A percentile compares a stretch with the other conserved stretches of the same genome.
phyloP scores from a whole-genome alignment of 2,329 filamentous ascomycete genomes.

The Cladophialophora chaetospira region DNA sequence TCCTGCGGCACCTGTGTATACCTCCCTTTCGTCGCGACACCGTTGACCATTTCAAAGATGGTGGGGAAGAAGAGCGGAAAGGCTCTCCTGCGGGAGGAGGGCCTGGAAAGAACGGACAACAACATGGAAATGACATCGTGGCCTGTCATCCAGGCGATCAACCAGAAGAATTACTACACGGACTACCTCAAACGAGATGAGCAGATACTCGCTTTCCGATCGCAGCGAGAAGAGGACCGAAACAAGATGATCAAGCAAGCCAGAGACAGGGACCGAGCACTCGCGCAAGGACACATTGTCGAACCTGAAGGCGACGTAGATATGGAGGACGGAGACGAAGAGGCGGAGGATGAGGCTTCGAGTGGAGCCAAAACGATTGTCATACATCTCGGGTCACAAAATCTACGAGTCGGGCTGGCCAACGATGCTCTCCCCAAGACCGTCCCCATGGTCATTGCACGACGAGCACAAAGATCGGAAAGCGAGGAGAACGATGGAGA shows the following conservation, averaged over 20 bases:
- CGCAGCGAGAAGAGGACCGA: conserved; percentile 83
- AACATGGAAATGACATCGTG: conserved; percentile 94
- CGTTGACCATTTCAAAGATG: conserved; percentile 44
- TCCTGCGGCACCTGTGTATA: not conserved
- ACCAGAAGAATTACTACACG: conserved; percentile 99
- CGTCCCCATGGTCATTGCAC: conserved; percentile 88
- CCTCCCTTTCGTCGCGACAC: not conserved
- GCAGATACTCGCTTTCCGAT: conserved; percentile 83
- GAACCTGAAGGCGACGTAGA: conserved; percentile 55
- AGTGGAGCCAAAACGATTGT: conserved; percentile 90
- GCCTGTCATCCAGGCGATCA: conserved; percentile 91
- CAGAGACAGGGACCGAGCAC: conserved; percentile 81
- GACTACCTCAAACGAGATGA: conserved; percentile 99
- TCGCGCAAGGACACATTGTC: conserved; percentile 67
- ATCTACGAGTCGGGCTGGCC: conserved; percentile 90
- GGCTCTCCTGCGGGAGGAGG: conserved; percentile 37
- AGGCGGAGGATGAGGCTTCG: conserved; percentile 60
- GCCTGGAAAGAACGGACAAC: conserved; percentile 95
- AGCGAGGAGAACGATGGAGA: conserved; percentile 79
- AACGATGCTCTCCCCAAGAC: conserved; percentile 94
- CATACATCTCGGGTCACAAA: conserved; percentile 93
- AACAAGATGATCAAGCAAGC: conserved; percentile 82
- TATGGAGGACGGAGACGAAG: conserved; percentile 58
- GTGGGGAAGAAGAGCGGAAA: conserved; percentile 69
- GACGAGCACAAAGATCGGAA: conserved; percentile 75